Evolutionary conservation across 768 basidiomycete genomes (phyloP), one percentile per base, ranked within the genome.

Genomic region (Lactarius hatsudake): DNA sequence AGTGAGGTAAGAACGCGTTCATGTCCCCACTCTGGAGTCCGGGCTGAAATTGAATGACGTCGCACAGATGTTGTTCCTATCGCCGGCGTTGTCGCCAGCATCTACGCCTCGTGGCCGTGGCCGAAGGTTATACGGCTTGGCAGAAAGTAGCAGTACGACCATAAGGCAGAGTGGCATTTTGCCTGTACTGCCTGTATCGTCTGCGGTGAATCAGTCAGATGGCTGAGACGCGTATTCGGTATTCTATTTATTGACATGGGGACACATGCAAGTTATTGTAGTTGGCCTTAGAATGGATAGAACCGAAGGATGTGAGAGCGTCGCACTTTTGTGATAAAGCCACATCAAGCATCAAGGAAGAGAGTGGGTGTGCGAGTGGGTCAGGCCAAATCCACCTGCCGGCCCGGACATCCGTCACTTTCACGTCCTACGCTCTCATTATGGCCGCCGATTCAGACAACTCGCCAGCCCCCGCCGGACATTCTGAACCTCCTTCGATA

Each of bases 361-460:
- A 43, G 1, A 20, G 20, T 4, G 3, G 30, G 30, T 30, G 30
- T 30, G 30, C 6, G 40, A 15, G 43, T 45, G 9, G 43, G 42
- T 42, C 42, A 18, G 17, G 20, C 43, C 51, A 13, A 5, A 12
- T 15, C 3, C 5, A 53, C 51, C 23, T 5, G 51, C 26, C 51
- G 26, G 51, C 18, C 28, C 55, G 20, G 42, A 20, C 3, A 32
- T 20, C 20, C 13, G 32, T n/a, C 30, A 30, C 28, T 42, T 34
- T 48, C 43, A 17, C 61, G 38, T 55, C 54, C 59, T 10, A 30
- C 20, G 32, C 32, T 56, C 32, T 56, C 12, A 26, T 28, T 23
- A 70, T 69, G 69, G 61, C 69, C 56, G 48, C 13, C 67, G 51
- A 54, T 38, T 13, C 69, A 28, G 67, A 55, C 63, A 42, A 30